Conservation (phyloP, 1,139 yeast genomes). For the Kodamaea sp. region DNA sequence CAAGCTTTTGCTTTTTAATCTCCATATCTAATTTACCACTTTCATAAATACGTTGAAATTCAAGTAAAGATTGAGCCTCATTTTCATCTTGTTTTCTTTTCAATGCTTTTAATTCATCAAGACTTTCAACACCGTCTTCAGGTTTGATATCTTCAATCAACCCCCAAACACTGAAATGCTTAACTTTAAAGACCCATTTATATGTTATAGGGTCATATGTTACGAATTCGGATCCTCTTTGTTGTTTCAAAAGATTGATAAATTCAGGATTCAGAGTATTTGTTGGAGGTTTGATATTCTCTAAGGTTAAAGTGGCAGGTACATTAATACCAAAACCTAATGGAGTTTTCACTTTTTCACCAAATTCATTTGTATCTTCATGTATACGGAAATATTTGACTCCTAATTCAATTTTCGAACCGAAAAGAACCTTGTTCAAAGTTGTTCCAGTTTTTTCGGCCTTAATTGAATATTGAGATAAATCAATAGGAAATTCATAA, state of each 20-base stretch:
- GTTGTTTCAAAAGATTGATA: conserved; percentile 49
- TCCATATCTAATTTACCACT: conserved; percentile 28
- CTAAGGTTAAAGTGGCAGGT: conserved; percentile 80
- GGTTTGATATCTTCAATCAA: conserved; percentile 65
- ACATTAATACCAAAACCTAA: conserved; percentile 75
- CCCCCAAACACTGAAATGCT: conserved; percentile 95
- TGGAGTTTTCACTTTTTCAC: conserved; percentile 46
- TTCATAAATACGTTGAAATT: conserved; percentile 29
- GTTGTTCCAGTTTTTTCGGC: conserved; percentile 30
- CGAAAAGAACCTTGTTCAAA: conserved; percentile 38
- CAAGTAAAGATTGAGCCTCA: conserved; percentile 23
- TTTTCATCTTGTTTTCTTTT: conserved; percentile 28
- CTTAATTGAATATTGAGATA: conserved; percentile 33
- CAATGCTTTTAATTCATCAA: conserved; percentile 19
- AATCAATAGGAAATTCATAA: conserved; percentile 69
- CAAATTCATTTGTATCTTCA: conserved; percentile 38
- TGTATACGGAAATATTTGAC: conserved; percentile 29
- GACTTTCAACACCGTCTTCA: conserved; percentile 42
- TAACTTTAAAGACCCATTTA: conserved; percentile 76
- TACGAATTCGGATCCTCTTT: conserved; percentile 68
- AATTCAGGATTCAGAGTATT: conserved; percentile 26
- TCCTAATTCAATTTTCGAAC: conserved; percentile 37
- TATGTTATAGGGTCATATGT: conserved; percentile 78
- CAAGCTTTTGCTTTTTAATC: conserved; percentile 34
- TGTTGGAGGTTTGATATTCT: conserved; percentile 52